Conservation (phyloP, 75 land plant genomes). For the Cryptomeria japonica region DNA sequence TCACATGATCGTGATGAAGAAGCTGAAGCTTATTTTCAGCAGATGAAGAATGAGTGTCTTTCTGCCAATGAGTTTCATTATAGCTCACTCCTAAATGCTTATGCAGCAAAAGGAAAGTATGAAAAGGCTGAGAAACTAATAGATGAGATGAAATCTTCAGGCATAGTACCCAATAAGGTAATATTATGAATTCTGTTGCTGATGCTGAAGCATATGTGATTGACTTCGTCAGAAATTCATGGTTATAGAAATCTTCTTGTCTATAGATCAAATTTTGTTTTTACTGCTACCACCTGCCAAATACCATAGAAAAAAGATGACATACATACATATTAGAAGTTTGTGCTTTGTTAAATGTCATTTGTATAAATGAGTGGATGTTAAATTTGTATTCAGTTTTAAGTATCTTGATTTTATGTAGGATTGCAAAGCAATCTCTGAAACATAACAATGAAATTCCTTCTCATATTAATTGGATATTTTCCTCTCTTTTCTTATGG, state of each 20-base stretch:
- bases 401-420: background rate
- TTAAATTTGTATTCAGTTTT: background rate
- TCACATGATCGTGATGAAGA: conserved; percentile 52
- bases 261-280: background rate
- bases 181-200: conserved; percentile 17
- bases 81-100: conserved; percentile 83
- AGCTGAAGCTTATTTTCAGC: conserved; percentile 62
- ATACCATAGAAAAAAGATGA: background rate
- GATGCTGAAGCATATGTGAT: conserved; percentile 4
- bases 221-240: background rate
- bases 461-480: background rate
- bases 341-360: background rate
- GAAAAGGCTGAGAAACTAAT: conserved; percentile 71
- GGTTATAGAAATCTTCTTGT: background rate
- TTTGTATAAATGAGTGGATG: background rate
- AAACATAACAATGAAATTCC: background rate
- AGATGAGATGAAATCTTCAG: conserved; percentile 65
- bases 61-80: conserved; percentile 76
- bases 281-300: background rate
- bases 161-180: conserved; percentile 86
- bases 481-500: background rate
- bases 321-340: background rate
- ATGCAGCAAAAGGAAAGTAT: conserved; percentile 59
- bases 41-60: conserved; percentile 66
- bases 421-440: background rate